Base-by-base conservation (phyloP, 2,329 filamentous ascomycete genomes). In the Scedosporium aurantiacum region DNA sequence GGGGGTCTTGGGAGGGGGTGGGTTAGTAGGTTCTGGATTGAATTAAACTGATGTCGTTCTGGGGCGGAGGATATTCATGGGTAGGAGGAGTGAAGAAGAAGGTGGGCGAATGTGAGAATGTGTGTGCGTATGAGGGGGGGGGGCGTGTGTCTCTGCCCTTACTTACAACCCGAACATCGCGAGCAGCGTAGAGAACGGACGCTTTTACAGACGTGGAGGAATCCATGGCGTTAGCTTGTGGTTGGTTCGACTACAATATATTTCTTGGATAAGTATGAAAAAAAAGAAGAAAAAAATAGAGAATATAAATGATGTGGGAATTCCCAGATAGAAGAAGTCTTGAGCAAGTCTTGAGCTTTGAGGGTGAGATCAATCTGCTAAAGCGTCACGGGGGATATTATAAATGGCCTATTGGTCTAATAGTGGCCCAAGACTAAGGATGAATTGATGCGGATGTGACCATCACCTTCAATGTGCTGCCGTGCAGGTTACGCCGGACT, bases 181-280 rank as follows among this genome's bases (percentile, higher is more conserved):
- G 76, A 57, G 75, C 75, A 16, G 77, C 81, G 64, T 82, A 75
- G n/a, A 83, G 76, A 61, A 84, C 79, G 18, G 81, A 83, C 18
- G 81, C 79, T 65, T 74, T 75, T 28, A 81, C 75, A 2, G 47
- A 43, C 4, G 23, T 18, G 28, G 28, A 41, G 25, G 23, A 10
- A 14, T 23, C 16, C 56, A 58, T 58, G 28, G 5, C n/a, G 16
- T 62, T 63, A 6, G n/a, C 4, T 28, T 16, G 5, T 55, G 10
- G 23, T 47, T 47, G 3, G 18, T 7, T 14, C n/a, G 5, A 18
- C 16, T 47, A 47, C 16, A 7, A n/a, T 47, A 12, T 2, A 21
- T 18, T 18, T n/a, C n/a, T 47, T 45, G 14, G 18, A 45, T 10
- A 10, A 18, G 3, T 18, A n/a, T 7, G 5, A 4, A 47, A 21